Base-by-base conservation (phyloP, 768 basidiomycete species). In the Auricularia cornea region DNA sequence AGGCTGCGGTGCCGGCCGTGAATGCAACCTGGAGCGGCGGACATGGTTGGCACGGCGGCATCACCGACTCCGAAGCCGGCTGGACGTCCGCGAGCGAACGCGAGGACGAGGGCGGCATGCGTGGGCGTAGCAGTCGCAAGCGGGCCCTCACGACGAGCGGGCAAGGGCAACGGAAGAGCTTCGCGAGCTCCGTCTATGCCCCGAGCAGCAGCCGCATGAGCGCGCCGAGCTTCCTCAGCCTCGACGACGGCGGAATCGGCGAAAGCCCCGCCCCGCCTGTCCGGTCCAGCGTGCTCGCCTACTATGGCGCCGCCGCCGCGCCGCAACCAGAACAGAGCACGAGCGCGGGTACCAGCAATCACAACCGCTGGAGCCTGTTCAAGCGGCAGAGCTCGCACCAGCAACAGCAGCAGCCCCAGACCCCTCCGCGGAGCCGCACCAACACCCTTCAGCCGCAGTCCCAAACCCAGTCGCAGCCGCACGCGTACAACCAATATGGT, bases 1-100 rank as follows among this genome's bases (percentile, higher is more conserved):
- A 29, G 65, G 68, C 54, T 18, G 35, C 60, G 66, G 48, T 65
- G 41, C 62, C 35, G 0, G 35, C 35, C 10, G 35, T 38, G 10
- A 38, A 38, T 14, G 35, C 35, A 14, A 38, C 35, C 10, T 38
- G 35, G 35, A 38, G 35, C 35, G 35, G 35, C 35, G 35, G 35
- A 8, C 35, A 38, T 8, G 35, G 35, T 14, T 38, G 35, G 35
- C 35, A 38, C 35, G 35, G 10, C 35, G 35, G 10, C 10, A 14
- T 38, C 35, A 38, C 35, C 35, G 35, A 38, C 35, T 38, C 35
- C 35, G 35, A 38, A 14, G 35, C 35, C 35, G 35, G 35, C 35
- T 38, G 35, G 35, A 38, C 35, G 16, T 10, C 10, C 35, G 35
- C 35, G 10, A 38, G 35, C 35, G 35, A 38, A 14, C 35, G 35